Conservation (phyloP, 768 basidiomycete genomes). For the Pleurotus platypus region DNA sequence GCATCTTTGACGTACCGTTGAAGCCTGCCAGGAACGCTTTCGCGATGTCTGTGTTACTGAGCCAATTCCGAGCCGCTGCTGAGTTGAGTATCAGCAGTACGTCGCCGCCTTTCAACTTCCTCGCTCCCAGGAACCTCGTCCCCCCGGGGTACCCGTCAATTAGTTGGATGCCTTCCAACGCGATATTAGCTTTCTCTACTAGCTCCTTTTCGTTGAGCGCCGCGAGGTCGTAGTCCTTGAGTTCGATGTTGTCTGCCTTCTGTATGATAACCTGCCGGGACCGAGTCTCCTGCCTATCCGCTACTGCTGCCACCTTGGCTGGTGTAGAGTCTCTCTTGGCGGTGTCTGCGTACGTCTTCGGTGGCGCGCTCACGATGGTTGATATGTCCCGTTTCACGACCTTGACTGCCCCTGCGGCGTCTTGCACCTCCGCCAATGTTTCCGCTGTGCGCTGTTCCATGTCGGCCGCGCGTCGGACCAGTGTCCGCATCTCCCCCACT, state of each 20-base stretch:
- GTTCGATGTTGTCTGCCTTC: not conserved
- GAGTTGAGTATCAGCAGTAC: constrained; percentile 14
- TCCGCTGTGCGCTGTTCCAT: no score
- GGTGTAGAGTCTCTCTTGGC: not conserved
- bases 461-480: no score
- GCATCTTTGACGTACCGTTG: constrained; percentile 10
- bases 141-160: not conserved
- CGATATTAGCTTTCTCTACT: constrained; percentile 7
- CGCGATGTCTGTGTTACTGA: constrained; percentile 2
- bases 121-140: constrained; percentile 13
- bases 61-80: constrained; percentile 14
- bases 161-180: not conserved
- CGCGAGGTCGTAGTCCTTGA: not conserved
- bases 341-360: not conserved
- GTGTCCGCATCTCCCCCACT: no score
- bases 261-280: not conserved
- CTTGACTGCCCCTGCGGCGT: no score
- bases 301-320: not conserved
- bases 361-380: no score
- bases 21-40: constrained; percentile 8
- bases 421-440: no score
- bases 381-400: no score
- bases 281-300: not conserved
- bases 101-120: constrained; percentile 9
- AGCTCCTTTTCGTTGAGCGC: constrained; percentile 1